These are phyloP conservation scores for Amylocystis lapponica DNA, from an alignment of 768 basidiomycete genomes.

Conservation along the genomic window DNA sequence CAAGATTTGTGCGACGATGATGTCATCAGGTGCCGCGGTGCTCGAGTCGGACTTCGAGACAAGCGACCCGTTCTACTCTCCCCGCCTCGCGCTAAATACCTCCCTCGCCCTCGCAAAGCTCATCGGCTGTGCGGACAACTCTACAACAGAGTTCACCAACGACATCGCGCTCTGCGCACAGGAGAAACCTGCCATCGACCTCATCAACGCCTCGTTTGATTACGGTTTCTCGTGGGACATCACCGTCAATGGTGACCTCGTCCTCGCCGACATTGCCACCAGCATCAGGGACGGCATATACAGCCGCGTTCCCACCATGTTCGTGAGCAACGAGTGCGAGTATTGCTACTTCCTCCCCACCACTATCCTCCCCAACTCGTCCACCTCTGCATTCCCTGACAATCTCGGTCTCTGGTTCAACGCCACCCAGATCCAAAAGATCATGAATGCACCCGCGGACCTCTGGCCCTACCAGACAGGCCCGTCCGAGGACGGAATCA, in stretches of 20 bases:
- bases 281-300: slow-evolving; percentile 8
- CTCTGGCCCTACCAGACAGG: slow-evolving; percentile 8
- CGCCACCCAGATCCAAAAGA: slow-evolving; percentile 1
- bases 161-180: slow-evolving; percentile 4
- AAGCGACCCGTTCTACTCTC: slow-evolving; percentile 2
- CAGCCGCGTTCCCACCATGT: slow-evolving; percentile 7
- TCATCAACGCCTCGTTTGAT: slow-evolving; percentile 1
- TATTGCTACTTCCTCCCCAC: slow-evolving; percentile 9
- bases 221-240: slow-evolving; percentile 6
- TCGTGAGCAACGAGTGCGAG: slow-evolving; percentile 9
- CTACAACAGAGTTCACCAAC: slow-evolving; percentile 1
- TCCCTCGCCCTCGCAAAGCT: slow-evolving; percentile 3
- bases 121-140: slow-evolving; percentile 3
- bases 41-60: slow-evolving; percentile 6
- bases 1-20: neutral
- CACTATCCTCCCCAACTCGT: slow-evolving; percentile 4
- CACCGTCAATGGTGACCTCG: slow-evolving; percentile 5
- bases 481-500: slow-evolving; percentile 6
- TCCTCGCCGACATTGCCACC: slow-evolving; percentile 6
- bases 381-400: slow-evolving; percentile 3
- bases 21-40: slow-evolving; percentile 2
- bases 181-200: slow-evolving; percentile 1
- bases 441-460: slow-evolving; percentile 3
- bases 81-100: neutral
- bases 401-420: slow-evolving; percentile 6